A percentile compares a stretch with the other conserved stretches of the same genome.
Conservation (phyloP, 192 early-diverging fungal genomes). For the Coemansia sp. region DNA sequence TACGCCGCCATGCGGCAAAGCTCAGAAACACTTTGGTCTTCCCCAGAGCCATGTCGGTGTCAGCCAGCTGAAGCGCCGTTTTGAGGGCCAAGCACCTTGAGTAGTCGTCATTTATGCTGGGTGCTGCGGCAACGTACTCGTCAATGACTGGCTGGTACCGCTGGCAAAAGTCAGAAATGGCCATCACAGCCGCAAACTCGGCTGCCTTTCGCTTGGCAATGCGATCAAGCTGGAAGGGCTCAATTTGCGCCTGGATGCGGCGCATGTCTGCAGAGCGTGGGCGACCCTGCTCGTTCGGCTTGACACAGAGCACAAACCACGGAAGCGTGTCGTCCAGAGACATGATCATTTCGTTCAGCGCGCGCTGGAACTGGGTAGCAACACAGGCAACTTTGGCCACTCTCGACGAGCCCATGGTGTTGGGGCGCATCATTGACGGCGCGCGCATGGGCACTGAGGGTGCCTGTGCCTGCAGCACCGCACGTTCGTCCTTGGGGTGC, state of each 20-base stretch:
- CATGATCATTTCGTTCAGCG: slow-evolving; percentile 63
- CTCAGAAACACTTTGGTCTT: slow-evolving; percentile 66
- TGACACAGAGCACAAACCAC: slow-evolving; percentile 76
- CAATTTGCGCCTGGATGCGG: slow-evolving; percentile 48
- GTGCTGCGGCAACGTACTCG: slow-evolving; percentile 37
- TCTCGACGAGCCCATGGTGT: slow-evolving; percentile 56
- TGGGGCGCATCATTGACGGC: slow-evolving; percentile 60
- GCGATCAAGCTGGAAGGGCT: slow-evolving; percentile 26
- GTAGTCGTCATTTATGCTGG: slow-evolving; percentile 18
- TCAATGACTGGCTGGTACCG: slow-evolving; percentile 46
- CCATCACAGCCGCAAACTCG: slow-evolving; percentile 45
- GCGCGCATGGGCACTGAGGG: slow-evolving; percentile 67
- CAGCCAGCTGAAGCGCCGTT: slow-evolving; percentile 44
- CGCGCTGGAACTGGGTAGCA: slow-evolving; percentile 65
- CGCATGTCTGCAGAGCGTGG: slow-evolving; percentile 29
- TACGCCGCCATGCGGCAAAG: slow-evolving; percentile 73
- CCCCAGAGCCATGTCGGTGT: slow-evolving; percentile 57
- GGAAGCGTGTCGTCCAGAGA: slow-evolving; percentile 72
- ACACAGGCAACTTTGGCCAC: slow-evolving; percentile 60
- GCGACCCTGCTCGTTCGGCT: slow-evolving; percentile 43
- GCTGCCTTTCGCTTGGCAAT: slow-evolving; percentile 40
- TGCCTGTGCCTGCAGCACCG: slow-evolving; percentile 74
- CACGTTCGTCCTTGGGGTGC: slow-evolving; percentile 72
- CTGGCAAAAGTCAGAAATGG: slow-evolving; percentile 43
- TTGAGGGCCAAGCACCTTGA: slow-evolving; percentile 37